A percentile compares a stretch with the other conserved stretches of the same genome.
Conservation (phyloP, 176 grass and related monocot species). For the Pharus latifolius region DNA sequence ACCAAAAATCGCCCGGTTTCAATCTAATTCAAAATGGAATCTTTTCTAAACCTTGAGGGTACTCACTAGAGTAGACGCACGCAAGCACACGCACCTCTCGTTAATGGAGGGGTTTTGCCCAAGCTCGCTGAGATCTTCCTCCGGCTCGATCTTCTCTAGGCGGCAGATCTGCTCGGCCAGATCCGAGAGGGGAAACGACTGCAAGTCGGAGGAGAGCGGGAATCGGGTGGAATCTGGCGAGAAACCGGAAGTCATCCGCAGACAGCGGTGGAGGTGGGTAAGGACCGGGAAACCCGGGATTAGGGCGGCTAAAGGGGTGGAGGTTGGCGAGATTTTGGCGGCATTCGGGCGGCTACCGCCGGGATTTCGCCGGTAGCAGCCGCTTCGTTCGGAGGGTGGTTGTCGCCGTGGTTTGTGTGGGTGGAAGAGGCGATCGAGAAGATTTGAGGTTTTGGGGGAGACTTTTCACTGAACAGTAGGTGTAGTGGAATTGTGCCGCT, state of each 20-base stretch:
- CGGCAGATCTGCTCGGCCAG: slow-evolving; percentile 18
- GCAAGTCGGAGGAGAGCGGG: background rate
- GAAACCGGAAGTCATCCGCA: slow-evolving; percentile 16
- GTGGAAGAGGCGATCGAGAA: no score
- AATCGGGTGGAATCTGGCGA: background rate
- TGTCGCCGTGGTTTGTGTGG: background rate
- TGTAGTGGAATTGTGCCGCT: no score
- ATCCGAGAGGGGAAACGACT: background rate
- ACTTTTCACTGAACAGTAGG: no score
- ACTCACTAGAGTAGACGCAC: no score
- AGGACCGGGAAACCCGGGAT: background rate
- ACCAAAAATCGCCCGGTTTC: slow-evolving; percentile 17
- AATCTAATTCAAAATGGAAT: background rate
- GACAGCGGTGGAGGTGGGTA: background rate
- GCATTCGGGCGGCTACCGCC: background rate
- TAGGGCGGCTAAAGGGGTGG: background rate
- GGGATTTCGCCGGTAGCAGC: background rate
- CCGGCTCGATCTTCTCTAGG: background rate
- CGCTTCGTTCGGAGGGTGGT: background rate
- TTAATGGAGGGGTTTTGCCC: background rate
- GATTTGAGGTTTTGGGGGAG: no score
- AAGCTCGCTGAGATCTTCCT: background rate
- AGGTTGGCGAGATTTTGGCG: background rate
- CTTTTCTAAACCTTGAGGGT: background rate
- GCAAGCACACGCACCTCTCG: slow-evolving; percentile 6